These are phyloP conservation scores for Triadica sebifera DNA, from an alignment of 345 rosid genomes.

Conservation along the genomic window DNA sequence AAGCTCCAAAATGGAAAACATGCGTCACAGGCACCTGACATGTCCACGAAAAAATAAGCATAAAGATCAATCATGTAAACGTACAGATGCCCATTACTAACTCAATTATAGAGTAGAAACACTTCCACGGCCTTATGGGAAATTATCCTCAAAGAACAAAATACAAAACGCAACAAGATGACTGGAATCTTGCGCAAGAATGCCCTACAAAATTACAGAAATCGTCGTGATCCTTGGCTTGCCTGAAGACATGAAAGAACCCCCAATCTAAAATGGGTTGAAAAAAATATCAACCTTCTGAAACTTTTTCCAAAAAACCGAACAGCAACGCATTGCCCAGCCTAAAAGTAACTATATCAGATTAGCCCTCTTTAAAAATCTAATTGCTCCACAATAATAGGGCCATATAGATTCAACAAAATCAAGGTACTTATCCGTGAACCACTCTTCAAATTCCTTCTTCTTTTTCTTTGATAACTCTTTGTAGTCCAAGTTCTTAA, in stretches of 20 bases:
- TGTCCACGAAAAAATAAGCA: background rate
- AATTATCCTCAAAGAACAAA: constrained; percentile 8
- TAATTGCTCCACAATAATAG: constrained; percentile 85
- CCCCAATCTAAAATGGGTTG: constrained; percentile 36
- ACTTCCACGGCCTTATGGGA: constrained; percentile 7
- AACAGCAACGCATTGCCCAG: background rate
- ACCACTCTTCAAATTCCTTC: constrained; percentile 57
- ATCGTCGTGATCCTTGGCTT: constrained; percentile 5
- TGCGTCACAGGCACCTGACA: no score
- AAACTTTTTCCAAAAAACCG: constrained; percentile 2
- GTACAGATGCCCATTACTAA: constrained; percentile 11
- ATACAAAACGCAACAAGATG: constrained; percentile 7
- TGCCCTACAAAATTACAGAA: constrained; percentile 9
- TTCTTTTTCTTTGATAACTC: constrained; percentile 50
- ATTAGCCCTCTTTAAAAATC: constrained; percentile 91
- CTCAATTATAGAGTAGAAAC: constrained; percentile 17
- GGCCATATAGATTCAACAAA: constrained; percentile 90
- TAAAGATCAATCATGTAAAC: background rate
- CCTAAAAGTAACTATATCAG: constrained; percentile 46
- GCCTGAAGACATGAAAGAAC: constrained; percentile 10
- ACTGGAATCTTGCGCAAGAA: constrained; percentile 17
- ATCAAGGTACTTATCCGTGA: constrained; percentile 69
- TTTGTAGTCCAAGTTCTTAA: constrained; percentile 65
- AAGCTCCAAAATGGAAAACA: background rate
- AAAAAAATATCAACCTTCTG: constrained; percentile 14